Evolutionary conservation across 768 basidiomycete species (phyloP), one percentile per base, ranked within the genome.

Genomic region (Russula ochroleuca): DNA sequence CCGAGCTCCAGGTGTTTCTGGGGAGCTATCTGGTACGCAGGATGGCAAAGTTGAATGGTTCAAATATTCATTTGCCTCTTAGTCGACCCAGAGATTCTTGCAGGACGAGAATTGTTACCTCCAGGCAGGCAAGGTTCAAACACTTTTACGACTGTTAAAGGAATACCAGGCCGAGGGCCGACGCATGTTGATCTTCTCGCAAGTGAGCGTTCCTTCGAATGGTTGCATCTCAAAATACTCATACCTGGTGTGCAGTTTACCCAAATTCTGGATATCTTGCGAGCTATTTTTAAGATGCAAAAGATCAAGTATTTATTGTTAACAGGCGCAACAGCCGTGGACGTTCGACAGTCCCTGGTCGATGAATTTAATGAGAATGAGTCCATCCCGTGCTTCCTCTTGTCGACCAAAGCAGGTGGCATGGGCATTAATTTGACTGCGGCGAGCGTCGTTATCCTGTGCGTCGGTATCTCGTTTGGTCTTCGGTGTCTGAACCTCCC

Each of bases 371-470:
- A 90, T 13, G 87, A 91, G 70, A 80, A 97, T 70, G 83, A 85
- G 41, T 81, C 84, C 19, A 96, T 99, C 68, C 80, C 87, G 14
- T 87, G 97, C 45, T 98, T 98, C 75, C 80, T 96, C 11, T 78
- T 94, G 2, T 94, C 94, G 2, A 95, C 94, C 0, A 94, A 93
- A 75, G 94, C 94, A 5, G 94, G 92, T 21, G 92, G 90, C 10
- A 93, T 94, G 91, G 95, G 96, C 6, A 95, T 99, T 73, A 99
- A 99, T 73, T 75, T 99, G 68, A 96, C 92, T 1, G 94, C 94
- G 2, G 95, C 96, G 1, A 94, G 91, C 50, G 94, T 94, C 43
- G 96, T 99, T 47, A 90, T 98, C 70, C 90, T 94, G 89, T 90
- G 65, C 50, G 85, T 73, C 5, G 60, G n/a, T 35, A 35, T 56